Conservation (phyloP, 1,139 yeast genomes). For the Williopsis jadinii region DNA sequence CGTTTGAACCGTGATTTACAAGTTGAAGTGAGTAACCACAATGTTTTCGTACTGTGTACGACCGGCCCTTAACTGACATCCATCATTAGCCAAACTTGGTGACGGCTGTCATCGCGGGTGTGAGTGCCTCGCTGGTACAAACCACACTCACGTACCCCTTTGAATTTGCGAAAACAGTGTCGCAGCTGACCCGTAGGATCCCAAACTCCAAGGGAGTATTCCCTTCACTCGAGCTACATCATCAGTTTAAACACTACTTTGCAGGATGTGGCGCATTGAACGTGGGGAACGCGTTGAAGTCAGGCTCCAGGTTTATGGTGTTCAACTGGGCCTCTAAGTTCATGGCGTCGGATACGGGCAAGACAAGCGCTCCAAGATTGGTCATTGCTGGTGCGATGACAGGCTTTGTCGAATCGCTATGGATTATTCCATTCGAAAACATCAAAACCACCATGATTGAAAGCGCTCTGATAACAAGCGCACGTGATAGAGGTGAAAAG, state of each 20-base stretch:
- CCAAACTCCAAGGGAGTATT: slow-evolving; percentile 28
- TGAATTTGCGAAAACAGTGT: slow-evolving; percentile 72
- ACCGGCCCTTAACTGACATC: neutral
- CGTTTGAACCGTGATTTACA: slow-evolving; percentile 15
- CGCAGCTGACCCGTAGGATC: slow-evolving; percentile 48
- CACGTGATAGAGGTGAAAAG: slow-evolving; percentile 7
- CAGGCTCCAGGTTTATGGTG: slow-evolving; percentile 62
- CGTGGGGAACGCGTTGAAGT: slow-evolving; percentile 68
- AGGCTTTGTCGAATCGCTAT: slow-evolving; percentile 71
- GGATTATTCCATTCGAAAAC: slow-evolving; percentile 89
- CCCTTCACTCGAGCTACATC: slow-evolving; percentile 33
- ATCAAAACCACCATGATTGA: slow-evolving; percentile 84
- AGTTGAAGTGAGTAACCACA: slow-evolving; percentile 14
- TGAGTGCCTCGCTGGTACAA: slow-evolving; percentile 66
- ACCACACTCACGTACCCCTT: slow-evolving; percentile 76
- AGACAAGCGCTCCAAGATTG: slow-evolving; percentile 62
- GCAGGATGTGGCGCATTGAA: slow-evolving; percentile 77
- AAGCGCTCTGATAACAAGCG: slow-evolving; percentile 22
- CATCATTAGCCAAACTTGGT: slow-evolving; percentile 27
- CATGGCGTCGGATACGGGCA: slow-evolving; percentile 51
- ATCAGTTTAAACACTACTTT: slow-evolving; percentile 44
- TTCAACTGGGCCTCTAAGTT: slow-evolving; percentile 74
- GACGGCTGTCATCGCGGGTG: slow-evolving; percentile 70
- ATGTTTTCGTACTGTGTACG: neutral
- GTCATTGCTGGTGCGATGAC: slow-evolving; percentile 84